Evolutionary conservation across 768 basidiomycete genomes (phyloP), one percentile per base, ranked within the genome.

Genomic region (Suillus sp.): DNA sequence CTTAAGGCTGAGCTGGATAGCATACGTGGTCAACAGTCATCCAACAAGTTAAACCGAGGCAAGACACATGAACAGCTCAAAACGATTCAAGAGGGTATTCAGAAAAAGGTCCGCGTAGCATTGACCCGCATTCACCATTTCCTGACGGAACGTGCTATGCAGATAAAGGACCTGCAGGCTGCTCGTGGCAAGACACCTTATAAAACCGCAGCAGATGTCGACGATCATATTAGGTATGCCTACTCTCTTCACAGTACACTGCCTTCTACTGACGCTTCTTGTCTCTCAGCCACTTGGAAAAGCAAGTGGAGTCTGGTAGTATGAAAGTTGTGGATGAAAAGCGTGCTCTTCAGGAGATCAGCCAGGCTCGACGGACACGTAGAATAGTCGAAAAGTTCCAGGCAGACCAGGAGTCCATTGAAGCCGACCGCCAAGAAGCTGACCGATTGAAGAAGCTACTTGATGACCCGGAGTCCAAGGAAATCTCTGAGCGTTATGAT

Each of bases 301-400:
- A 86, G 71, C 92, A 95, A 73, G 89, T 99, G 60, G 96, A 99
- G 72, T 93, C 93, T 5, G 96, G 96, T 30, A 86, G 70, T 63
- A 83, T 99, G 84, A 97, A 93, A 73, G 83, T 99, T 63, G 95
- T 89, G 32, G 96, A 97, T 62, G 97, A 99, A 78, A 98, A 97
- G 78, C 89, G 94, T 59, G 92, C 95, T 5, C 83, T 99, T n/a
- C 84, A 86, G 67, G 96, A 99, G 69, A 96, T 99, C 65, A 86
- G 83, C 65, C 82, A 83, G 50, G 78, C 82, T 65, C 92, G 85
- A 71, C 90, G 93, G 48, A 82, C 77, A 63, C 88, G 93, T 59
- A 88, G 83, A 72, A 78, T 79, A 14, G 87, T 99, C 63, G 95
- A 99, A 75, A 74, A 83, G 59, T 95, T 96, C 81, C 86, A 93